Evolutionary conservation across 768 basidiomycete genomes (phyloP).

Genomic region (Kwoniella shandongensis): DNA sequence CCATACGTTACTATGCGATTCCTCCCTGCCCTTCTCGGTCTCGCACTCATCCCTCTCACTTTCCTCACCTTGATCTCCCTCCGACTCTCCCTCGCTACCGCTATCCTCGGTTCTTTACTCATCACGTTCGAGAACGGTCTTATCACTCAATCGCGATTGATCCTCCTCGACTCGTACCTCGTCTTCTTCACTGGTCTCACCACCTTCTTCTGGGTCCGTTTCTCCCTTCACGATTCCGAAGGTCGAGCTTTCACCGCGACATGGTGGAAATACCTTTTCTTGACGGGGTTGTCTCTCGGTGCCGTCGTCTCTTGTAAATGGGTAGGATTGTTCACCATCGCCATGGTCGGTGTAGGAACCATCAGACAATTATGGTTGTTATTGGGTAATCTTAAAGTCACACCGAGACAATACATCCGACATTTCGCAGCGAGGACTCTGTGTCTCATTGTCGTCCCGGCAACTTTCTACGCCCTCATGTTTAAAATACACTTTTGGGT

Average conservation of each 20-base stretch:
- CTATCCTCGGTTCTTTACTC: slow-evolving; percentile 84
- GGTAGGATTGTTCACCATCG: slow-evolving; percentile 97
- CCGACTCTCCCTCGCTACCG: slow-evolving; percentile 86
- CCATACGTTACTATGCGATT: slow-evolving; percentile 97
- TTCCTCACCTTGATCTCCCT: slow-evolving; percentile 92
- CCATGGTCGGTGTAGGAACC: slow-evolving; percentile 84
- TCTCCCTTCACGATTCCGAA: slow-evolving; percentile 80
- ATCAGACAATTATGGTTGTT: slow-evolving; percentile 83
- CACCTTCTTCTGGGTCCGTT: slow-evolving; percentile 79
- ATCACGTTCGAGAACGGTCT: slow-evolving; percentile 96
- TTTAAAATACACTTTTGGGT: slow-evolving; percentile 93
- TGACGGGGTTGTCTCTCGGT: slow-evolving; percentile 85
- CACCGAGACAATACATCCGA: slow-evolving; percentile 69
- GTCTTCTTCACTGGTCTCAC: slow-evolving; percentile 96
- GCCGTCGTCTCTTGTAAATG: slow-evolving; percentile 94
- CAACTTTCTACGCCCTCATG: slow-evolving; percentile 92
- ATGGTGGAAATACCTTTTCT: slow-evolving; percentile 91
- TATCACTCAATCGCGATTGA: slow-evolving; percentile 91
- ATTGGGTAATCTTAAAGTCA: slow-evolving; percentile 78
- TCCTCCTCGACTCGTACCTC: slow-evolving; percentile 96
- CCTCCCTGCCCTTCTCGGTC: slow-evolving; percentile 85
- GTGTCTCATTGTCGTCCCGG: slow-evolving; percentile 81
- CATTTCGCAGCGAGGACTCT: slow-evolving; percentile 88
- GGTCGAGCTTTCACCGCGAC: slow-evolving; percentile 64
- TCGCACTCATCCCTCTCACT: slow-evolving; percentile 82